phyloP scores from a whole-genome alignment of 768 basidiomycete genomes.

The Psilocybe sp. region DNA sequence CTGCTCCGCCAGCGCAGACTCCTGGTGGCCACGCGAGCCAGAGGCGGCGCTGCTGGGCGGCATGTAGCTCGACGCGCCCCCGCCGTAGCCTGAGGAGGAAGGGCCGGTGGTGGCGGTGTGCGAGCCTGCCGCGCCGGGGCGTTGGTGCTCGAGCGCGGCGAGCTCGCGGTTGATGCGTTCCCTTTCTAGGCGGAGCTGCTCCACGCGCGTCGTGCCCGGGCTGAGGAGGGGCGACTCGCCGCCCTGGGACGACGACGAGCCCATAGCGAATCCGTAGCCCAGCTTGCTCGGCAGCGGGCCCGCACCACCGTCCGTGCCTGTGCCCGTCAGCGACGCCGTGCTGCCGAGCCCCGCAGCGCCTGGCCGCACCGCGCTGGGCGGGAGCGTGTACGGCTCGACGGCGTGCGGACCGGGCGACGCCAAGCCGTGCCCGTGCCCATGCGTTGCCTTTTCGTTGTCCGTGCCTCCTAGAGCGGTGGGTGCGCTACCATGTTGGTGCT shows the following conservation, averaged over 20 bases:
- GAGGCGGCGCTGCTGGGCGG: neutral
- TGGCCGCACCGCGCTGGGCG: neutral
- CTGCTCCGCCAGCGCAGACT: neutral
- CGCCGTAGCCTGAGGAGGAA: neutral
- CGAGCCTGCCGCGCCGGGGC: neutral
- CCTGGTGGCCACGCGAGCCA: neutral
- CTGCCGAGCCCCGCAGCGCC: neutral
- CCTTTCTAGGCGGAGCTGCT: neutral
- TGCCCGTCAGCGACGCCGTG: neutral
- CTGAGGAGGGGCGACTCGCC: neutral
- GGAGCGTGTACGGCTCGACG: neutral
- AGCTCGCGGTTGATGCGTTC: constrained; percentile 2
- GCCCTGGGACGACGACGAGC: neutral
- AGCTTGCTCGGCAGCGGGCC: neutral
- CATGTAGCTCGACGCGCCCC: neutral
- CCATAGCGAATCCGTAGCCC: neutral
- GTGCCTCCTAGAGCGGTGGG: too few species aligned
- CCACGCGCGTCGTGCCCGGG: neutral
- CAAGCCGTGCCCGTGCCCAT: too few species aligned
- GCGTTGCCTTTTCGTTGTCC: neutral
- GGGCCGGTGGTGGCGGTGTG: neutral
- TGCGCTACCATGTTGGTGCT: too few species aligned
- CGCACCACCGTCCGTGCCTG: neutral
- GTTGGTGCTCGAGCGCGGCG: neutral
- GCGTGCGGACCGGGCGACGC: neutral